Evolutionary conservation across 805 yeast species (phyloP), one percentile per base, ranked within the genome.

Genomic region (Metschnikowia aberdeeniae): DNA sequence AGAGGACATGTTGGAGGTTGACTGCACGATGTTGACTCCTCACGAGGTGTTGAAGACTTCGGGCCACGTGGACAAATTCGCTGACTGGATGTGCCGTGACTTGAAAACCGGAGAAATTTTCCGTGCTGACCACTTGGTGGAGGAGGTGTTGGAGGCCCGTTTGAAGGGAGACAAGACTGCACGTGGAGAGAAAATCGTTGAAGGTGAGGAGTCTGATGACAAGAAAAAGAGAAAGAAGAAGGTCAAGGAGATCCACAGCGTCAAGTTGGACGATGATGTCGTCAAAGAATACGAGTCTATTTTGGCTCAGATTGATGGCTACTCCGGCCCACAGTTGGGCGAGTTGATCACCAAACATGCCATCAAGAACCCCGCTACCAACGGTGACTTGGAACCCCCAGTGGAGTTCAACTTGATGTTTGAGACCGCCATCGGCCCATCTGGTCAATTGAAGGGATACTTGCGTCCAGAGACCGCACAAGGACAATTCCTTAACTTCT

Each of bases 391-490:
- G 59, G 95, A 89, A 67, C 84, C 84, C 36, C 99, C 99, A 55
- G 81, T 75, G 59, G 97, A 90, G 68, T 93, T 93, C 81, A 93
- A 93, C 75, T 81, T 93, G 67, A 93, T 93, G 99, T 93, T 93
- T 65, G 98, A 92, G 72, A 93, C 99, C 48, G 96, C 96, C 46
- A 95, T 93, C 66, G 99, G 99, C 44, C 99, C 99, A 50, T 87
- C 97, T 43, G 99, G 99, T 61, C 89, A 84, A 65, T 73, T 90
- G 66, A 90, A 87, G 75, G 99, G 99, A 56, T 93, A 80, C 72
- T 72, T 93, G 63, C 84, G 99, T 71, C 99, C 99, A 50, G 99
- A 93, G 75, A 93, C 99, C 53, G 99, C 99, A 22, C 99, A 93
- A 77, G 99, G 99, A 62, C 99, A 93, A 74, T 93, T 93, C 68